phyloP scores from a whole-genome alignment of 164 flowering plant species.

The Piper betle region DNA sequence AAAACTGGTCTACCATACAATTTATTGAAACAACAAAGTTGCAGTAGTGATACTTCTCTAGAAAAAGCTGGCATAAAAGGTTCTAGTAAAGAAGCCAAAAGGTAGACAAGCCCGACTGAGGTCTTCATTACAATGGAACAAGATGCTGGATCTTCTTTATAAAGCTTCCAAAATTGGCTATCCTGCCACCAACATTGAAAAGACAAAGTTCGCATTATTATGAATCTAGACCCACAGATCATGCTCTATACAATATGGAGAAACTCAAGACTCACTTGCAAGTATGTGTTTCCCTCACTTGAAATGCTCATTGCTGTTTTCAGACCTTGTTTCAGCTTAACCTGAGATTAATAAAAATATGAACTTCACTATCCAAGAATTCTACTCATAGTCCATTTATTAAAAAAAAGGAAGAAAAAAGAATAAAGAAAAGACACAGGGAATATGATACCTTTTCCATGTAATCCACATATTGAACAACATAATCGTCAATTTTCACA shows the following conservation, averaged over 20 bases:
- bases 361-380: not conserved
- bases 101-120: slow-evolving; percentile 67
- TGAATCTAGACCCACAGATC: not conserved
- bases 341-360: slow-evolving; percentile 27
- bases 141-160: slow-evolving; percentile 52
- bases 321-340: slow-evolving; percentile 87
- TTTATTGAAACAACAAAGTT: not conserved
- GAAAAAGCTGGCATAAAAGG: slow-evolving; percentile 98
- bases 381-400: not conserved
- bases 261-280: slow-evolving; percentile 48
- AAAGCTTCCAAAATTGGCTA: slow-evolving; percentile 91
- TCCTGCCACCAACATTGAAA: slow-evolving; percentile 28
- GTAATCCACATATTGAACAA: slow-evolving; percentile 71
- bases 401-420: too few species aligned
- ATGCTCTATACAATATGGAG: not conserved
- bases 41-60: slow-evolving; percentile 35
- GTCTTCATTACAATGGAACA: slow-evolving; percentile 80
- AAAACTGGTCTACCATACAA: too few species aligned
- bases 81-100: slow-evolving; percentile 77
- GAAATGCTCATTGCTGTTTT: slow-evolving; percentile 85
- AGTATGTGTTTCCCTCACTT: slow-evolving; percentile 82
- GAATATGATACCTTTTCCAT: slow-evolving; percentile 73
- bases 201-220: not conserved
- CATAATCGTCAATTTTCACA: slow-evolving; percentile 48
- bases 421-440: too few species aligned